Conservation (phyloP, 495 filamentous ascomycete genomes). For the Tuber brumale region DNA sequence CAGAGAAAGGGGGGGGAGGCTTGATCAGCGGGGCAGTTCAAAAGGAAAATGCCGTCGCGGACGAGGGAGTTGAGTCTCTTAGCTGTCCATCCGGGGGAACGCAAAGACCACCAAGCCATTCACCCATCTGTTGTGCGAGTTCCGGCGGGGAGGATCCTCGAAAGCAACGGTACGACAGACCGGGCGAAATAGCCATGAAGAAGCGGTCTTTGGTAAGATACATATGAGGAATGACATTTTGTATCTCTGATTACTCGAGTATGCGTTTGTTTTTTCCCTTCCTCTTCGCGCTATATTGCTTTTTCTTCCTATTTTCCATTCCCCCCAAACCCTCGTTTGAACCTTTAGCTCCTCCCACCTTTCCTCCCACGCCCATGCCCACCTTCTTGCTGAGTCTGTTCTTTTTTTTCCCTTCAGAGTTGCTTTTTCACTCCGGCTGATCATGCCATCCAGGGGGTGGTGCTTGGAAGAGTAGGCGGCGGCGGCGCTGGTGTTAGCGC, state of each 20-base stretch:
- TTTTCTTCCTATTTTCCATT: not conserved
- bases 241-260: not conserved
- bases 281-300: not conserved
- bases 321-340: conserved; percentile 14
- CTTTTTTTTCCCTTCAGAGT: not conserved
- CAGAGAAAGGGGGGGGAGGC: not conserved
- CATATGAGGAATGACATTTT: not conserved
- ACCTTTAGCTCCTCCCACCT: conserved; percentile 16
- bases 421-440: conserved; percentile 25
- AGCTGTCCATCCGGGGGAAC: not conserved
- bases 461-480: not conserved
- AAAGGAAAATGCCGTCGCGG: conserved; percentile 1
- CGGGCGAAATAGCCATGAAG: not conserved
- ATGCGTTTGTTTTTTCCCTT: not conserved
- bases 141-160: not conserved
- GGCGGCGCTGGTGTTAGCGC: not conserved
- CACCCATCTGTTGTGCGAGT: not conserved
- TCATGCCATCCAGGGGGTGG: conserved; percentile 21
- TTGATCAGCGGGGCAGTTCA: conserved; percentile 1
- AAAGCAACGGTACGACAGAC: not conserved
- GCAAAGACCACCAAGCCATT: not conserved
- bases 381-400: conserved; percentile 1
- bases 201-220: not conserved
- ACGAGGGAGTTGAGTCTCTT: not conserved
- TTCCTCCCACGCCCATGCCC: conserved; percentile 14